These are phyloP conservation scores for Geranium incanum DNA, from an alignment of 441 rosid genomes.

Conservation along the genomic window DNA sequence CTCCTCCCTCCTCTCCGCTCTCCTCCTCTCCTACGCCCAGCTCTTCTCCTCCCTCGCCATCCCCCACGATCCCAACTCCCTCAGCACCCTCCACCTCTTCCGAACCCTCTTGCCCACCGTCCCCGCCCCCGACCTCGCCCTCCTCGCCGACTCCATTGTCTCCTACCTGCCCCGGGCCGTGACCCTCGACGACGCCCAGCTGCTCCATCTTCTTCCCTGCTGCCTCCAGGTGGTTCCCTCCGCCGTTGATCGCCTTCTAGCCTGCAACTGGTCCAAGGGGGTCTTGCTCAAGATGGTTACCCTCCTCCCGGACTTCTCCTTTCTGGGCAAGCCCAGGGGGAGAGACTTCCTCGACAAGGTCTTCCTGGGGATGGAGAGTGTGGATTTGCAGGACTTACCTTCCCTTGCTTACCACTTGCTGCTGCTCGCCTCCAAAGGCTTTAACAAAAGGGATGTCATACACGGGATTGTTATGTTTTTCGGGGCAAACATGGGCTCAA, in stretches of 20 bases:
- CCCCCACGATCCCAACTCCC: constrained; percentile 55
- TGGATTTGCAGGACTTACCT: constrained; percentile 72
- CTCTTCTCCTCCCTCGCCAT: constrained; percentile 41
- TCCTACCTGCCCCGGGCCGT: constrained; percentile 21
- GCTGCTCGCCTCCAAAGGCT: constrained; percentile 68
- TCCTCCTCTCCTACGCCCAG: constrained; percentile 46
- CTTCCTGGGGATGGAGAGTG: constrained; percentile 46
- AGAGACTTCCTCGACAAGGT: constrained; percentile 58
- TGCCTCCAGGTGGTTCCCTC: constrained; percentile 43
- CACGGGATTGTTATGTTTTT: constrained; percentile 60
- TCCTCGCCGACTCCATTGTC: constrained; percentile 35
- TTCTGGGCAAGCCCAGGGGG: constrained; percentile 44
- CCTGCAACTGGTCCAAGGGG: constrained; percentile 53
- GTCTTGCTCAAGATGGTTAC: constrained; percentile 51
- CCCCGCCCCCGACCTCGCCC: constrained; percentile 30
- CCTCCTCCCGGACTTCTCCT: constrained; percentile 44
- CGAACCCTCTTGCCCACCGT: constrained; percentile 33
- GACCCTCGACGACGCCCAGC: constrained; percentile 53
- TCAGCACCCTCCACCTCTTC: constrained; percentile 49
- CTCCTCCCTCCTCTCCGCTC: constrained; percentile 49
- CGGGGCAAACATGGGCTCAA: constrained; percentile 41
- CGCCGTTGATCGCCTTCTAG: constrained; percentile 37
- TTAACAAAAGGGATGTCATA: constrained; percentile 56
- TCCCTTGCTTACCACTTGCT: constrained; percentile 59
- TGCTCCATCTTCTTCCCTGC: constrained; percentile 60